A percentile compares a stretch with the other conserved stretches of the same genome.
Conservation (phyloP, 257 asterid genomes). For the Ilex aquifolium region DNA sequence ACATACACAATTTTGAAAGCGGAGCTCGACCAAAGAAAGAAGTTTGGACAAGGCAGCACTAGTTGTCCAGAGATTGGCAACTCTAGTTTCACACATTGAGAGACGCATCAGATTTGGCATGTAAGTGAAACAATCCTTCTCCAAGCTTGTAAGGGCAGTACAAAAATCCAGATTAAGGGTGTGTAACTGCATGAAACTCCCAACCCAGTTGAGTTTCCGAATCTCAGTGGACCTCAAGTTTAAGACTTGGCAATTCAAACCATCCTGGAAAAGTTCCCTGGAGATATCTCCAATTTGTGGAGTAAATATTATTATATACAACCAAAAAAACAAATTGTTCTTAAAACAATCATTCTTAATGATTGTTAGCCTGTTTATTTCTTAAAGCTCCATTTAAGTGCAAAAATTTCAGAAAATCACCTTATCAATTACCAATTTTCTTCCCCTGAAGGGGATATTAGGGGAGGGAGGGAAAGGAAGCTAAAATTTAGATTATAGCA, state of each 20-base stretch:
- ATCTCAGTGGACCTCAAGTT: conserved; percentile 70
- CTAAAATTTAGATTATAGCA: no score
- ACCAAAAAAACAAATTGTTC: not conserved
- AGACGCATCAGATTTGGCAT: conserved; percentile 80
- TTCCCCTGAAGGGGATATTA: no score
- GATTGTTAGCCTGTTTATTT: no score
- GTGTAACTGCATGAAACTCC: conserved; percentile 52
- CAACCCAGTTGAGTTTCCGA: conserved; percentile 75
- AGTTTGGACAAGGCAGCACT: conserved; percentile 72
- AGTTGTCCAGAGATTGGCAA: conserved; percentile 85
- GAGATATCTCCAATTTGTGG: conserved; percentile 8
- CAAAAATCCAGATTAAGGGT: conserved; percentile 83
- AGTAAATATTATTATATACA: conserved; percentile 16
- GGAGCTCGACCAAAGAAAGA: conserved; percentile 67
- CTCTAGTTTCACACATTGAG: conserved; percentile 80
- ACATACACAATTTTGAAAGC: conserved; percentile 59
- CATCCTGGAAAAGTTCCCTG: conserved; percentile 83
- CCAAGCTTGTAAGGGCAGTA: conserved; percentile 70
- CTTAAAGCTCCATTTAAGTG: no score
- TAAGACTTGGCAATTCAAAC: conserved; percentile 68
- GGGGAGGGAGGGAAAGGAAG: no score
- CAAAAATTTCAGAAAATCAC: no score
- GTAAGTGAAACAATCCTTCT: conserved; percentile 72
- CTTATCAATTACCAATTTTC: no score
- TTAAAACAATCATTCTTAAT: no score